These are phyloP conservation scores for Durotheca rogersii DNA, from an alignment of 495 filamentous ascomycete genomes.

Conservation along the genomic window DNA sequence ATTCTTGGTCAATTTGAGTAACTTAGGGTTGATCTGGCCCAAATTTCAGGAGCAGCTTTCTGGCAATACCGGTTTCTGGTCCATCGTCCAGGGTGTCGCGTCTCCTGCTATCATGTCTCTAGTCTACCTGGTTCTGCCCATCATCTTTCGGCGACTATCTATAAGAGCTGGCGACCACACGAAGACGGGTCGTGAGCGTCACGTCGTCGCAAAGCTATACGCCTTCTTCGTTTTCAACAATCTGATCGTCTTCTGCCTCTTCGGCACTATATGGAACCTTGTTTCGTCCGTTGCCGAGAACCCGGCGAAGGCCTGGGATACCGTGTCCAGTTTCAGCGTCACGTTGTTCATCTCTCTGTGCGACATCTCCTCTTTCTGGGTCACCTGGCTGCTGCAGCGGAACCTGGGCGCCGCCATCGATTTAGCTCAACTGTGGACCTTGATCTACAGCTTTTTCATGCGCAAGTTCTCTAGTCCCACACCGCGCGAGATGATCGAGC, in stretches of 20 bases:
- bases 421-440: slow-evolving; percentile 75
- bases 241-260: slow-evolving; percentile 87
- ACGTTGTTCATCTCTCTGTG: slow-evolving; percentile 70
- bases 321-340: slow-evolving; percentile 62
- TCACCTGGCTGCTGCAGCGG: slow-evolving; percentile 87
- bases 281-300: slow-evolving; percentile 61
- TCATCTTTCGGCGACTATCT: slow-evolving; percentile 81
- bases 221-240: slow-evolving; percentile 99
- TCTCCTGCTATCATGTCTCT: slow-evolving; percentile 89
- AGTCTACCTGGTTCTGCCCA: slow-evolving; percentile 84
- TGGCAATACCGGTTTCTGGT: slow-evolving; percentile 66
- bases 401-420: slow-evolving; percentile 91
- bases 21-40: slow-evolving; percentile 78
- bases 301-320: slow-evolving; percentile 60
- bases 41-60: slow-evolving; percentile 66
- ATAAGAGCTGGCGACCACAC: slow-evolving; percentile 80
- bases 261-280: slow-evolving; percentile 75
- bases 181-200: slow-evolving; percentile 89
- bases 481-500: slow-evolving; percentile 87
- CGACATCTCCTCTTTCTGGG: slow-evolving; percentile 85
- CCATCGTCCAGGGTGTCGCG: slow-evolving; percentile 87
- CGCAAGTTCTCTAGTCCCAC: slow-evolving; percentile 85
- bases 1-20: slow-evolving; percentile 81
- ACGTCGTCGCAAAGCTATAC: slow-evolving; percentile 89
- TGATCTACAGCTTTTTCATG: slow-evolving; percentile 77